A percentile compares a stretch with the other conserved stretches of the same genome.
Evolutionary conservation across 208 protist genomes (phyloP).

Genomic region (Trypanosoma boissoni): DNA sequence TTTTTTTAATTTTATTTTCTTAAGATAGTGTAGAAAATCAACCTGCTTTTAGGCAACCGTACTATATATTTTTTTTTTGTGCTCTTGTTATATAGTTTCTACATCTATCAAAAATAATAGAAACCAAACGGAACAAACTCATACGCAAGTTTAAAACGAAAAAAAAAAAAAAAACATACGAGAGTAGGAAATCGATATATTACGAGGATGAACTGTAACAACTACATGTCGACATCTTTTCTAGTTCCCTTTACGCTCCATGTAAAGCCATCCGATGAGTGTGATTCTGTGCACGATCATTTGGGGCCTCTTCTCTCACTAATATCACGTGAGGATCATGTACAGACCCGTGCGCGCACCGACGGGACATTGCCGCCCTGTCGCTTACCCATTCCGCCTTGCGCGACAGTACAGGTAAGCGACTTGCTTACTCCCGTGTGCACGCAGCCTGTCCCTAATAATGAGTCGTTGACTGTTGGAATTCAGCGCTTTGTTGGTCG

Average conservation of each 20-base stretch:
- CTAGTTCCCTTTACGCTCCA: constrained; percentile 28
- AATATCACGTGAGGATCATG: constrained; percentile 8
- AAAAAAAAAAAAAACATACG: no score
- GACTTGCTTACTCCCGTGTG: not conserved
- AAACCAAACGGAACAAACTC: no score
- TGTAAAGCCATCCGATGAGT: constrained; percentile 15
- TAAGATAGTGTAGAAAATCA: constrained; percentile 2
- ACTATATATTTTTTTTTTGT: constrained; percentile 6
- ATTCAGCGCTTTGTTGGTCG: constrained; percentile 7
- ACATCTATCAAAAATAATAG: no score
- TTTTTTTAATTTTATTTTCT: constrained; percentile 18
- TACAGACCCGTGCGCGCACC: not conserved
- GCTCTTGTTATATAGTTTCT: not conserved
- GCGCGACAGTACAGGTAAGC: not conserved
- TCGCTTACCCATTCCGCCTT: not conserved
- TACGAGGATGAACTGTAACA: no score
- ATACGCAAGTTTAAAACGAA: no score
- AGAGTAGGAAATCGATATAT: no score
- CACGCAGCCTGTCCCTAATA: not conserved
- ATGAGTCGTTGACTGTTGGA: not conserved
- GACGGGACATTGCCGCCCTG: not conserved
- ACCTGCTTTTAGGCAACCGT: not conserved
- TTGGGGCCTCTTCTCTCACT: constrained; percentile 21
- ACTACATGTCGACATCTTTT: constrained; percentile 18
- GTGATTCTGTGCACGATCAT: constrained; percentile 20